Evolutionary conservation across 495 filamentous ascomycete genomes (phyloP).

Genomic region (Hapsidospora chrysogenum): DNA sequence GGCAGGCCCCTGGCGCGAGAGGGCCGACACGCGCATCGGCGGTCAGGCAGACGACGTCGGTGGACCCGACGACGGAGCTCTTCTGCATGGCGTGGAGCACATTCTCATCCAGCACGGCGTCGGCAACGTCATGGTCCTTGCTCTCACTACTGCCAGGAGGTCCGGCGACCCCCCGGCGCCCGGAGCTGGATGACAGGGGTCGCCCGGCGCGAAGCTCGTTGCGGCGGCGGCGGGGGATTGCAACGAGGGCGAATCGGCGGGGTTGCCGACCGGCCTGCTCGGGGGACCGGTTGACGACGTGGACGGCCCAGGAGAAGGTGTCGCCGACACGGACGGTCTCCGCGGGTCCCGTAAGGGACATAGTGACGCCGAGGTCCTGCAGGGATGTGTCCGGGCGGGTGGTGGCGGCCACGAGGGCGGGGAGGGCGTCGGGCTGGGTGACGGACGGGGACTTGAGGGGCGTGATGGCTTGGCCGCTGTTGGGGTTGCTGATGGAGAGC

Average conservation of each 20-base stretch:
- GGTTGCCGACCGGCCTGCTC: slow-evolving; percentile 13
- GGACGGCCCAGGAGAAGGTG: slow-evolving; percentile 71
- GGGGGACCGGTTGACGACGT: slow-evolving; percentile 66
- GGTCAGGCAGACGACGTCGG: slow-evolving; percentile 65
- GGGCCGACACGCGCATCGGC: slow-evolving; percentile 75
- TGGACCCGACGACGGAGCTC: slow-evolving; percentile 49
- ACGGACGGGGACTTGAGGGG: slow-evolving; percentile 28
- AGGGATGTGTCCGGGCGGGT: slow-evolving; percentile 27
- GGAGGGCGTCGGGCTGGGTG: slow-evolving; percentile 35
- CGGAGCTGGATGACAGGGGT: slow-evolving; percentile 27
- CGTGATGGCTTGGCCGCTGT: slow-evolving; percentile 22
- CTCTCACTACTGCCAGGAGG: not conserved
- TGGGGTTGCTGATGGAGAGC: slow-evolving; percentile 35
- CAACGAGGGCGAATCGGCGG: slow-evolving; percentile 66
- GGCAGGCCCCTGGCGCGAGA: slow-evolving; percentile 59
- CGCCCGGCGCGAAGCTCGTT: slow-evolving; percentile 43
- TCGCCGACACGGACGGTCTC: slow-evolving; percentile 43
- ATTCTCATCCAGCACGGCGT: slow-evolving; percentile 72
- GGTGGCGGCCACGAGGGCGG: slow-evolving; percentile 29
- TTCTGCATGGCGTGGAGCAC: slow-evolving; percentile 72
- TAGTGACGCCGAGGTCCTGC: slow-evolving; percentile 51
- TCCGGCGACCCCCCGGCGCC: slow-evolving; percentile 29
- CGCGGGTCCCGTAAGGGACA: slow-evolving; percentile 50
- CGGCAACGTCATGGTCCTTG: slow-evolving; percentile 10
- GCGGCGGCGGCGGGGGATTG: slow-evolving; percentile 59